These are phyloP conservation scores for Cladosporium colombiae DNA, from an alignment of 2,329 filamentous ascomycete genomes.

Conservation along the genomic window DNA sequence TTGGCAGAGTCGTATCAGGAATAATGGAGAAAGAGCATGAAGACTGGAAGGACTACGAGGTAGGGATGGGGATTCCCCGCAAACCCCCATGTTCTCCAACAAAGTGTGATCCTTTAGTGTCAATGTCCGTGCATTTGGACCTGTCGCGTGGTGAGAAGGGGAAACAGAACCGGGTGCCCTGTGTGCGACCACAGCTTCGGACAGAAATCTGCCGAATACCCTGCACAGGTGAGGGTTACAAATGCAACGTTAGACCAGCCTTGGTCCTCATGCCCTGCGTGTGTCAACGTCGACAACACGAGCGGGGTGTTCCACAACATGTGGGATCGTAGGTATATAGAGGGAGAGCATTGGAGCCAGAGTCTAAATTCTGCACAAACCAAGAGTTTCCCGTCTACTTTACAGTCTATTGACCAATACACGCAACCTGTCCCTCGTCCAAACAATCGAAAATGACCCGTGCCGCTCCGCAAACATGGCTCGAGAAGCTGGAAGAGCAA, in stretches of 20 bases:
- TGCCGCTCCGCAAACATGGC: constrained; percentile 24
- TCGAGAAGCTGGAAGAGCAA: constrained; percentile 26
- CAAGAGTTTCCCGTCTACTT: background rate
- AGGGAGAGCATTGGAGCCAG: background rate
- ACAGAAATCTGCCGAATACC: background rate
- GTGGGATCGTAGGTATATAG: background rate
- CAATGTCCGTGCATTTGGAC: background rate
- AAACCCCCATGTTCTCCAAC: background rate
- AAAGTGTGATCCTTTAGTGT: background rate
- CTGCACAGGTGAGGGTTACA: background rate
- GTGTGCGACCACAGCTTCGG: background rate
- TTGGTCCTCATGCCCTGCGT: background rate
- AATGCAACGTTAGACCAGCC: background rate
- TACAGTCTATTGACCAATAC: background rate
- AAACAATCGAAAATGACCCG: constrained; percentile 18
- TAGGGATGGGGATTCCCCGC: background rate
- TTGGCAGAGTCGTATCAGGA: background rate
- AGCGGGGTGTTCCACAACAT: background rate
- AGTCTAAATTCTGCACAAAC: background rate
- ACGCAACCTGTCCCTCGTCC: background rate
- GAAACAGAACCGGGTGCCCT: background rate
- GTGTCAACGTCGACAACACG: background rate
- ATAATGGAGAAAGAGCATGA: background rate
- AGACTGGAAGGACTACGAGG: background rate
- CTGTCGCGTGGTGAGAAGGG: background rate